A percentile compares a stretch with the other conserved stretches of the same genome.
Conservation (phyloP, 306 rosid genomes). For the Hippophae rhamnoides region DNA sequence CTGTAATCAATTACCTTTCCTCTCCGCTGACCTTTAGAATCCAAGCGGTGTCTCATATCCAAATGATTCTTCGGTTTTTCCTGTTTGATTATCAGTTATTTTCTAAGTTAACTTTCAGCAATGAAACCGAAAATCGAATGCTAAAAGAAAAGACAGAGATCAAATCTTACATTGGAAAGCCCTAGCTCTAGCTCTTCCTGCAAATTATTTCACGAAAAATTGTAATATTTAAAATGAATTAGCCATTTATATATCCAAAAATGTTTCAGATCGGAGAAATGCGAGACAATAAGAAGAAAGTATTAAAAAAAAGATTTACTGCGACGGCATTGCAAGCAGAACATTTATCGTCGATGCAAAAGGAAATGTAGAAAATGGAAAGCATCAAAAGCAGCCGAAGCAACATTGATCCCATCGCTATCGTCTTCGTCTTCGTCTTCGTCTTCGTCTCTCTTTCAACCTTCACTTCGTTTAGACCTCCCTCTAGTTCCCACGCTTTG, state of each 20-base stretch:
- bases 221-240: neutral
- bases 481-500: neutral
- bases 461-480: neutral
- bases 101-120: neutral
- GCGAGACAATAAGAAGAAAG: neutral
- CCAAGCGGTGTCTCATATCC: slow-evolving; percentile 99
- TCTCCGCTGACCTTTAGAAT: slow-evolving; percentile 76
- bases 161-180: slow-evolving; percentile 52
- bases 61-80: slow-evolving; percentile 94
- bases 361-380: slow-evolving; percentile 25
- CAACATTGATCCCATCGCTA: slow-evolving; percentile 23
- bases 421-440: slow-evolving; percentile 12
- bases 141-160: neutral
- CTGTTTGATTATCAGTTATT: slow-evolving; percentile 22
- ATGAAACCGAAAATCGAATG: neutral
- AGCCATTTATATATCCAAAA: neutral
- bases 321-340: slow-evolving; percentile 88
- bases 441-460: neutral
- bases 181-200: slow-evolving; percentile 87
- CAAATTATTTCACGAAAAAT: slow-evolving; percentile 8
- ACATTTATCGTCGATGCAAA: slow-evolving; percentile 73
- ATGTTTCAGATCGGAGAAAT: neutral
- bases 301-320: slow-evolving; percentile 26
- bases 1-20: slow-evolving; percentile 94
- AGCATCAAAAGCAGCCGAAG: slow-evolving; percentile 26